Evolutionary conservation across 1,284 basidiomycete genomes (phyloP).

Genomic region (Psilocybe mexicana): DNA sequence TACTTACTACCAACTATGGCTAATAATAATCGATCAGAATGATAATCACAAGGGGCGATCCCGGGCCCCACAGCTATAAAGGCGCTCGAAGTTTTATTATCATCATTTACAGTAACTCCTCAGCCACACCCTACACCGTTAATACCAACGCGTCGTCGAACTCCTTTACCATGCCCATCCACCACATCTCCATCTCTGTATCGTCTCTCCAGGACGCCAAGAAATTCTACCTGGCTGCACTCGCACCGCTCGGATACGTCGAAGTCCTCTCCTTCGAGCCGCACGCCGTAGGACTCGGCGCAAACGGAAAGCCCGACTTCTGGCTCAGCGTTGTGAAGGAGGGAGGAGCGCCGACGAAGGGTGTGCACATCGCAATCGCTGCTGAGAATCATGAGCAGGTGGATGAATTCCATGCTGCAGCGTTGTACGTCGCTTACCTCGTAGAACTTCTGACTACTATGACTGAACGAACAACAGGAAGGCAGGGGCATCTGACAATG

Average conservation of each 20-base stretch:
- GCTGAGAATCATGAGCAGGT: not conserved
- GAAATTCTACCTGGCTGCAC: slow-evolving; percentile 6
- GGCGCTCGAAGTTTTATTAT: too few relatives aligned
- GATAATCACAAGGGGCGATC: too few relatives aligned
- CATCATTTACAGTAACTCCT: too few relatives aligned
- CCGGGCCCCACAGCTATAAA: too few relatives aligned
- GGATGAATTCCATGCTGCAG: slow-evolving; percentile 1
- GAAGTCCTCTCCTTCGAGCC: not conserved
- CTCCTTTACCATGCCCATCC: not conserved
- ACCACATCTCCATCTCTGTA: not conserved
- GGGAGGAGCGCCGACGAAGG: not conserved
- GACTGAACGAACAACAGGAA: too few relatives aligned
- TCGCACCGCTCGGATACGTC: slow-evolving; percentile 1
- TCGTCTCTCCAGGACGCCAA: not conserved
- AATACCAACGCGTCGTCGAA: too few relatives aligned
- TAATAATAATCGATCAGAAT: too few relatives aligned
- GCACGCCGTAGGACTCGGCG: not conserved
- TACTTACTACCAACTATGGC: too few relatives aligned
- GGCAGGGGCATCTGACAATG: slow-evolving; percentile 4
- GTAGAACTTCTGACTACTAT: too few relatives aligned
- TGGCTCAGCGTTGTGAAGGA: not conserved
- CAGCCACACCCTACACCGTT: too few relatives aligned
- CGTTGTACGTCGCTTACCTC: not conserved
- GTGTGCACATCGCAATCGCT: slow-evolving; percentile 9
- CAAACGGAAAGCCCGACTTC: not conserved